Evolutionary conservation across 2,329 filamentous ascomycete genomes (phyloP).

Genomic region (Cordyceps pruinosa): DNA sequence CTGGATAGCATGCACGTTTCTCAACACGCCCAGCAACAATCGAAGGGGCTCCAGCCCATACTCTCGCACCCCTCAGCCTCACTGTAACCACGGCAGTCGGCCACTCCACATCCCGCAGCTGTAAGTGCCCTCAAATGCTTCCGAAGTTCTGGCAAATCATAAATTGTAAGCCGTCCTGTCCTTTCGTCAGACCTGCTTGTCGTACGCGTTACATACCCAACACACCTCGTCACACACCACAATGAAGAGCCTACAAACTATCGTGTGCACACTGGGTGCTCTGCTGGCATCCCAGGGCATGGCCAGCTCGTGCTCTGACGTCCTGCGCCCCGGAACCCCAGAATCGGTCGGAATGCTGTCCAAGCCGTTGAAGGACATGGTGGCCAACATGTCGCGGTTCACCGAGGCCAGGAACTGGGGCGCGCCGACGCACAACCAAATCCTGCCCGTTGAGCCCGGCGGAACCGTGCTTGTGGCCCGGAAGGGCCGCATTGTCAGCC

Average conservation of each 20-base stretch:
- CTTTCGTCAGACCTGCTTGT: no score
- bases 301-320: not conserved
- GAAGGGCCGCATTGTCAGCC: conserved; percentile 19
- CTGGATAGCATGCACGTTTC: no score
- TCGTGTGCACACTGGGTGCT: not conserved
- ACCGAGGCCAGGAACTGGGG: conserved; percentile 15
- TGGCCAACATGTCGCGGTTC: conserved; percentile 18
- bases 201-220: no score
- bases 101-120: not conserved
- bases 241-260: not conserved
- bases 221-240: not conserved
- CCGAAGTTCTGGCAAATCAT: not conserved
- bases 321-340: conserved; percentile 12
- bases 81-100: not conserved
- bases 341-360: conserved; percentile 26
- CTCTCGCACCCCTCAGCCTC: no score
- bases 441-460: conserved; percentile 21
- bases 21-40: no score
- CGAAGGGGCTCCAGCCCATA: no score
- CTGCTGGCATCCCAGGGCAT: not conserved
- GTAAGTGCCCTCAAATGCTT: not conserved
- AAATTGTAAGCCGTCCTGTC: no score
- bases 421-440: conserved; percentile 12
- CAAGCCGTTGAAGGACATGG: conserved; percentile 18
- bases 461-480: conserved; percentile 18